phyloP scores from a whole-genome alignment of 345 rosid genomes.

The Theobroma cacao region DNA sequence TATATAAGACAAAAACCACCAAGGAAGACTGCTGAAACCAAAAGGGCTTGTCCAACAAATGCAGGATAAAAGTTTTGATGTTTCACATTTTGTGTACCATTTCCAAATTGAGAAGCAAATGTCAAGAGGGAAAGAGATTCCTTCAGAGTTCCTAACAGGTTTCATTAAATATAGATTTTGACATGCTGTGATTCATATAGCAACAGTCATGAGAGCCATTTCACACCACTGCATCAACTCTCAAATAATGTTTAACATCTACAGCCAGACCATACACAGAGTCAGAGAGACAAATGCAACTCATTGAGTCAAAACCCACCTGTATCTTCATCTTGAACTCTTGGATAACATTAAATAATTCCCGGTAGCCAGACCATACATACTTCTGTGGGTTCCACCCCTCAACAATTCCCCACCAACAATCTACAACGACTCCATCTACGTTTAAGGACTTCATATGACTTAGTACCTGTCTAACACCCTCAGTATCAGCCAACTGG shows the following conservation, averaged over 20 bases:
- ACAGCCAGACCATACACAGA: background rate
- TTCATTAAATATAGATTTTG: background rate
- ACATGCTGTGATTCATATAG: background rate
- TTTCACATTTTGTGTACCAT: background rate
- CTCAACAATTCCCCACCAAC: conserved; percentile 99
- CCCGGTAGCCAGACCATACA: conserved; percentile 91
- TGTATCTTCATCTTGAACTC: conserved; percentile 86
- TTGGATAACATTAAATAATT: conserved; percentile 64
- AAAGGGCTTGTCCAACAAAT: background rate
- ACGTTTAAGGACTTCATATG: conserved; percentile 70
- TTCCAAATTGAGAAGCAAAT: background rate
- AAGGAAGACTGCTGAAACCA: background rate
- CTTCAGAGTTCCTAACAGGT: background rate
- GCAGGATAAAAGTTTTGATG: background rate
- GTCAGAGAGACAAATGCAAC: background rate
- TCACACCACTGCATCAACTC: background rate
- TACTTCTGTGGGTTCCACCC: conserved; percentile 92
- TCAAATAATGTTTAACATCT: background rate
- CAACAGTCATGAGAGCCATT: background rate
- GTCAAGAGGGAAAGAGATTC: background rate
- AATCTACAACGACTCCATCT: conserved; percentile 79
- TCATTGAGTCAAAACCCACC: conserved; percentile 32
- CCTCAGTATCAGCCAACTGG: conserved; percentile 76
- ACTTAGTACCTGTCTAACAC: conserved; percentile 66
- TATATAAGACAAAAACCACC: background rate